A percentile compares a stretch with the other conserved stretches of the same genome.
These are phyloP conservation scores for Coffea eugenioides DNA, from an alignment of 257 asterid genomes.

Conservation along the genomic window DNA sequence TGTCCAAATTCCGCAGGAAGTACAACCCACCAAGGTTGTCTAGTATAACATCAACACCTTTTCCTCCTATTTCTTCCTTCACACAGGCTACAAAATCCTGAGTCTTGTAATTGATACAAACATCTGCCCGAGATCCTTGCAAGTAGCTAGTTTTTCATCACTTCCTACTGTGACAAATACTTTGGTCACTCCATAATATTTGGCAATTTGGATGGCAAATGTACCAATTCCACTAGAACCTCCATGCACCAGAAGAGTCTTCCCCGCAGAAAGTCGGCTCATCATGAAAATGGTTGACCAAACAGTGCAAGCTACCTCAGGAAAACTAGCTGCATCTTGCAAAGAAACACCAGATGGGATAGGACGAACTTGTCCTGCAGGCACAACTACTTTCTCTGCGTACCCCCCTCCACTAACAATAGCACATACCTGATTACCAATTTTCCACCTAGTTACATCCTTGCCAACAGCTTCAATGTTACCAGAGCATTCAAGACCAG, in stretches of 20 bases:
- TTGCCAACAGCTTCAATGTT: slow-evolving; percentile 73
- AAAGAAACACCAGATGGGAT: slow-evolving; percentile 77
- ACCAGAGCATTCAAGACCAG: slow-evolving; percentile 98
- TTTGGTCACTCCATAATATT: slow-evolving; percentile 54
- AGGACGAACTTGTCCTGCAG: slow-evolving; percentile 82
- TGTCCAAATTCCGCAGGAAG: slow-evolving; percentile 67
- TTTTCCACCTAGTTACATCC: slow-evolving; percentile 66
- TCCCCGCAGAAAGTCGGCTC: slow-evolving; percentile 72
- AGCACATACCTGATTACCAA: slow-evolving; percentile 96
- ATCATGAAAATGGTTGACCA: slow-evolving; percentile 95
- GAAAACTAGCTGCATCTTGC: slow-evolving; percentile 93
- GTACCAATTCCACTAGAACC: slow-evolving; percentile 99
- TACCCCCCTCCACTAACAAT: slow-evolving; percentile 95
- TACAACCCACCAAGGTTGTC: slow-evolving; percentile 82
- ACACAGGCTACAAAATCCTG: slow-evolving; percentile 87
- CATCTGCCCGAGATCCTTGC: slow-evolving; percentile 93
- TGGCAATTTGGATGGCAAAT: slow-evolving; percentile 92
- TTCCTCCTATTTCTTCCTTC: slow-evolving; percentile 91
- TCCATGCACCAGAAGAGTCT: slow-evolving; percentile 91
- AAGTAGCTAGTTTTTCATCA: slow-evolving; percentile 82
- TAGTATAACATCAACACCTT: slow-evolving; percentile 91
- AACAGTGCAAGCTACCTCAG: slow-evolving; percentile 94
- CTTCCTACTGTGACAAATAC: slow-evolving; percentile 94
- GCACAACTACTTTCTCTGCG: slow-evolving; percentile 88
- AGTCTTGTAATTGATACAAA: slow-evolving; percentile 90